phyloP scores from a whole-genome alignment of 2,329 filamentous ascomycete species.

The Harringtonia aguacate region DNA sequence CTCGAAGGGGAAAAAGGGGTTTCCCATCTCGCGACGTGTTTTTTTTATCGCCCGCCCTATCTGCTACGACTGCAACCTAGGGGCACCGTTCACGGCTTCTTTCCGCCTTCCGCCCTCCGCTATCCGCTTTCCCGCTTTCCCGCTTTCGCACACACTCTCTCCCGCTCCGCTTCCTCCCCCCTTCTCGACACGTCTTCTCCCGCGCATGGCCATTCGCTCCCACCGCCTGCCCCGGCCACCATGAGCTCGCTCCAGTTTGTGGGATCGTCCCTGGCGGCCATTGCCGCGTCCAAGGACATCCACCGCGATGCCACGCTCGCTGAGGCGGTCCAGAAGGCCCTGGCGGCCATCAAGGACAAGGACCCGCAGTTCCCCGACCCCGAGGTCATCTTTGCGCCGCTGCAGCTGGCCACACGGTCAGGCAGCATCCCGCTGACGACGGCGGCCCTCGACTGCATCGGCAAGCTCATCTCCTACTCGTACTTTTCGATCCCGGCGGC shows the following conservation, averaged over 20 bases:
- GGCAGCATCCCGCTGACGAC: slow-evolving; percentile 78
- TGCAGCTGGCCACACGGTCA: slow-evolving; percentile 82
- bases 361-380: slow-evolving; percentile 77
- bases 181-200: background rate
- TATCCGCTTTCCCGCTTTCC: background rate
- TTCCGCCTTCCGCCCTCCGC: too few relatives aligned
- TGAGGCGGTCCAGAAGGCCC: slow-evolving; percentile 70
- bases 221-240: slow-evolving; percentile 35
- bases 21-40: too few relatives aligned
- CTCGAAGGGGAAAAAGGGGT: background rate
- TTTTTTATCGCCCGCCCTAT: too few relatives aligned
- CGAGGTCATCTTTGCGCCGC: slow-evolving; percentile 80
- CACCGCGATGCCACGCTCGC: slow-evolving; percentile 74
- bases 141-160: background rate
- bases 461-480: slow-evolving; percentile 96
- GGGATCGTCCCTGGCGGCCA: slow-evolving; percentile 83
- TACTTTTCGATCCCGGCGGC: slow-evolving; percentile 65
- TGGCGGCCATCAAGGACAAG: slow-evolving; percentile 76
- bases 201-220: slow-evolving; percentile 34
- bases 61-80: background rate
- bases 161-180: slow-evolving; percentile 2
- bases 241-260: slow-evolving; percentile 96
- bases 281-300: slow-evolving; percentile 84
- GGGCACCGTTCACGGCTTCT: too few relatives aligned
- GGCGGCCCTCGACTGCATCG: slow-evolving; percentile 90